Conservation (phyloP, 257 asterid genomes). For the Fraxinus cuspidata region DNA sequence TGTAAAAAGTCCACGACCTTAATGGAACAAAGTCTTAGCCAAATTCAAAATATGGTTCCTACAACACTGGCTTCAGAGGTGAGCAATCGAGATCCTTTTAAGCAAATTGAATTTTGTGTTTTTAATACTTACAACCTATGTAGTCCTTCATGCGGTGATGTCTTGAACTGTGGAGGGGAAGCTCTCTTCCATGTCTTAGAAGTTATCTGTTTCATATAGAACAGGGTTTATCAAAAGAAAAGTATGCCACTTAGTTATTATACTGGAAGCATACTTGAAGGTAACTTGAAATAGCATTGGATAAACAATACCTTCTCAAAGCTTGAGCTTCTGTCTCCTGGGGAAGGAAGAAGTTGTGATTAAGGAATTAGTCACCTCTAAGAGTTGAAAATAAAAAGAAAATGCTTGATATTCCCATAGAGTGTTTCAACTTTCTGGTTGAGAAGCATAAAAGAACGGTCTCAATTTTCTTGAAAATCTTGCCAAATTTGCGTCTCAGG, state of each 20-base stretch:
- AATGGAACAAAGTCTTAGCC: conserved; percentile 70
- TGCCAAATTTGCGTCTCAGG: not conserved
- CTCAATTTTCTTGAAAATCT: not conserved
- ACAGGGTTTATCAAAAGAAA: not conserved
- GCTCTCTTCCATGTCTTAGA: not conserved
- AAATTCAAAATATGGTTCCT: conserved; percentile 75
- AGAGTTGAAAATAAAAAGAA: not conserved
- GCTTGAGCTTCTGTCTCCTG: not conserved
- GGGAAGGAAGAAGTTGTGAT: not conserved
- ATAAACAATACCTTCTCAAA: not conserved
- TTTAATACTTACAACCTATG: not conserved
- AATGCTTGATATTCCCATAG: not conserved
- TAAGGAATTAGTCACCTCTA: not conserved
- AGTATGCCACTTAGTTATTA: not conserved
- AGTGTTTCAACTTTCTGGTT: not conserved
- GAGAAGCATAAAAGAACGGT: not conserved
- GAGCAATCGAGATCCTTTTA: conserved; percentile 23
- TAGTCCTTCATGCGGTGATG: not conserved
- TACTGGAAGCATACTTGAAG: not conserved
- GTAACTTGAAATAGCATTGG: not conserved
- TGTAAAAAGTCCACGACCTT: conserved; percentile 62
- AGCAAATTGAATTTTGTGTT: not conserved
- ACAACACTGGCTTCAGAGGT: conserved; percentile 75
- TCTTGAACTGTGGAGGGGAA: not conserved
- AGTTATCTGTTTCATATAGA: not conserved